These are phyloP conservation scores for Annulohypoxylon moriforme DNA, from an alignment of 495 filamentous ascomycete genomes.

Conservation along the genomic window DNA sequence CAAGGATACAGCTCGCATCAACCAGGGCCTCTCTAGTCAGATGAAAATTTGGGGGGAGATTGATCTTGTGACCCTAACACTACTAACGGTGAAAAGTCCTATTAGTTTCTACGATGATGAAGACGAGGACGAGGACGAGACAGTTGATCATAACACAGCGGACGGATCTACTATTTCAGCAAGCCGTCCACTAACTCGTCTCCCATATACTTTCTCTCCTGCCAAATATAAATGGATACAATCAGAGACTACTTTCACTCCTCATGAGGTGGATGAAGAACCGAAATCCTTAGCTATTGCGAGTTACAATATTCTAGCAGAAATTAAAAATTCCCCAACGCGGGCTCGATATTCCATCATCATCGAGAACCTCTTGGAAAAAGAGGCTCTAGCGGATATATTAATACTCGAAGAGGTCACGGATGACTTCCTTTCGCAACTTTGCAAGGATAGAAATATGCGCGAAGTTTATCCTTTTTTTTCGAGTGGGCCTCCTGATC, in stretches of 20 bases:
- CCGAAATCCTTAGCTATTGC: slow-evolving; percentile 53
- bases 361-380: slow-evolving; percentile 56
- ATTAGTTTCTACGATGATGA: slow-evolving; percentile 38
- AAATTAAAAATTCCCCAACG: slow-evolving; percentile 62
- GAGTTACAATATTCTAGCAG: slow-evolving; percentile 68
- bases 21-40: slow-evolving; percentile 31
- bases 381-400: slow-evolving; percentile 54
- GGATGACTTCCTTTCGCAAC: slow-evolving; percentile 63
- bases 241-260: neutral
- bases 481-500: slow-evolving; percentile 61
- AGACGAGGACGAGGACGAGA: slow-evolving; percentile 9
- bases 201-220: slow-evolving; percentile 31
- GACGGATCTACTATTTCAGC: neutral
- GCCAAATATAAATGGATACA: slow-evolving; percentile 30
- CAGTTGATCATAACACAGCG: neutral
- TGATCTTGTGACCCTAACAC: slow-evolving; percentile 51
- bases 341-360: slow-evolving; percentile 61
- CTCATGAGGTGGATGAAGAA: slow-evolving; percentile 5
- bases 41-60: slow-evolving; percentile 64
- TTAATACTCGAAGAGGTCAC: slow-evolving; percentile 70
- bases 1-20: slow-evolving; percentile 45
- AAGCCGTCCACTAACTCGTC: neutral
- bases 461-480: slow-evolving; percentile 60
- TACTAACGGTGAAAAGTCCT: slow-evolving; percentile 31
- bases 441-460: slow-evolving; percentile 59